Percentiles rank a stretch among this genome's conserved stretches.
phyloP scores from a whole-genome alignment of 2,329 filamentous ascomycete genomes.

The Thermomyces lanuginosus region DNA sequence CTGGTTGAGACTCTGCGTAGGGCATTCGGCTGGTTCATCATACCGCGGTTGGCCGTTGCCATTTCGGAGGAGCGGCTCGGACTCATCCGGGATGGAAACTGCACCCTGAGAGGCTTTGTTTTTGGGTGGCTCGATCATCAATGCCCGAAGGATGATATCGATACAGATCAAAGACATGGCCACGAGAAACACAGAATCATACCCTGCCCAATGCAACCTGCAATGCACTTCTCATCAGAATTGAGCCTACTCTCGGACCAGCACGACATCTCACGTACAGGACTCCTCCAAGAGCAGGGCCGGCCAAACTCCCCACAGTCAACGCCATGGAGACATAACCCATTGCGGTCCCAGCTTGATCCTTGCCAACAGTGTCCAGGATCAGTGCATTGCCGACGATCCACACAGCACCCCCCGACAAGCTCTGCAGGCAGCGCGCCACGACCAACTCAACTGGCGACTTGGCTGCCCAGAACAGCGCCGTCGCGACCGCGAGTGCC shows the following conservation, averaged over 20 bases:
- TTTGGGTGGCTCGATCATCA: conserved; percentile 38
- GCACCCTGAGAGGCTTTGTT: conserved; percentile 7
- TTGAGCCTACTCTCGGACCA: neutral
- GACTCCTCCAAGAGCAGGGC: conserved; percentile 31
- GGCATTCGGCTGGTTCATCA: conserved; percentile 6
- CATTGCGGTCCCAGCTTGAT: conserved; percentile 44
- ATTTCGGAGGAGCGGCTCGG: conserved; percentile 4
- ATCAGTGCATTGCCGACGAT: conserved; percentile 43
- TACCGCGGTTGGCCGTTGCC: neutral
- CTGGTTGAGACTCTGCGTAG: conserved; percentile 3
- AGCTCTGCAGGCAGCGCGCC: conserved; percentile 41
- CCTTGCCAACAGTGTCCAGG: conserved; percentile 41
- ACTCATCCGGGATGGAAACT: conserved; percentile 3
- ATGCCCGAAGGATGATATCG: conserved; percentile 43
- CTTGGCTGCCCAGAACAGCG: conserved; percentile 37
- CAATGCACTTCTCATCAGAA: neutral
- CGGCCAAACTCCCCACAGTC: conserved; percentile 39
- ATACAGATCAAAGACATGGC: conserved; percentile 35
- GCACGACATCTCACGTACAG: conserved; percentile 5
- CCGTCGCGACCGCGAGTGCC: conserved; percentile 36
- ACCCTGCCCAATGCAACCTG: conserved; percentile 13
- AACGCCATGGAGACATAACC: conserved; percentile 37
- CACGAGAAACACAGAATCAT: conserved; percentile 17
- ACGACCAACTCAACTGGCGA: conserved; percentile 32
- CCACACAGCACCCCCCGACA: conserved; percentile 44